These are phyloP conservation scores for Cornus kousa DNA, from an alignment of 148 eudicot genomes.

Conservation along the genomic window DNA sequence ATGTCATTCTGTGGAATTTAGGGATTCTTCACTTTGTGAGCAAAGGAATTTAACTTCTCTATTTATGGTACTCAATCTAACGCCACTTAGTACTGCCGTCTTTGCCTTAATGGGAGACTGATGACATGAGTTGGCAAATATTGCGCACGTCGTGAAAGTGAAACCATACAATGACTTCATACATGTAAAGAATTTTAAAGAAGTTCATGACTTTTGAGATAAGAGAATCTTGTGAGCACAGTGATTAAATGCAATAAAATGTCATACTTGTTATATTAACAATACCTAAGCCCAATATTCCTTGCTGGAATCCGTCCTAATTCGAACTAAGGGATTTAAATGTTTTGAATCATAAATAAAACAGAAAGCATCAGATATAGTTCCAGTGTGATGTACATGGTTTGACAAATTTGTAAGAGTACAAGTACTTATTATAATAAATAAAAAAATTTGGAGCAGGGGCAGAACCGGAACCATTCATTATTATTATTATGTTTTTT, in stretches of 20 bases:
- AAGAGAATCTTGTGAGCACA: background rate
- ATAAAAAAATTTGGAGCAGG: too few relatives aligned
- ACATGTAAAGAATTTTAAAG: too few relatives aligned
- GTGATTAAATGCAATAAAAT: background rate
- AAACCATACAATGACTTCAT: background rate
- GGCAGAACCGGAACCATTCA: too few relatives aligned
- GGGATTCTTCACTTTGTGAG: background rate
- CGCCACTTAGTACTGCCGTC: background rate
- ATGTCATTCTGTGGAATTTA: background rate
- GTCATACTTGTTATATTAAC: background rate
- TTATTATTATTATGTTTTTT: too few relatives aligned
- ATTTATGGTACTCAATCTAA: too few relatives aligned
- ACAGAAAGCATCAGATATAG: background rate
- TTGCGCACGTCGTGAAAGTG: background rate
- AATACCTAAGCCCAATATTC: background rate
- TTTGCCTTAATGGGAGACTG: background rate
- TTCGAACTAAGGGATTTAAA: background rate
- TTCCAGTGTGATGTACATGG: background rate
- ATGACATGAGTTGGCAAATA: background rate
- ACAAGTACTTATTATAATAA: background rate
- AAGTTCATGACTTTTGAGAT: background rate
- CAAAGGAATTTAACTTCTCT: background rate
- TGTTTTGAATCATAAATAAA: background rate
- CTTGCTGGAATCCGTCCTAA: background rate
- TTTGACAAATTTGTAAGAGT: background rate